Evolutionary conservation across 78 protist genomes (phyloP).

Genomic region (Monocercomonoides exilis): DNA sequence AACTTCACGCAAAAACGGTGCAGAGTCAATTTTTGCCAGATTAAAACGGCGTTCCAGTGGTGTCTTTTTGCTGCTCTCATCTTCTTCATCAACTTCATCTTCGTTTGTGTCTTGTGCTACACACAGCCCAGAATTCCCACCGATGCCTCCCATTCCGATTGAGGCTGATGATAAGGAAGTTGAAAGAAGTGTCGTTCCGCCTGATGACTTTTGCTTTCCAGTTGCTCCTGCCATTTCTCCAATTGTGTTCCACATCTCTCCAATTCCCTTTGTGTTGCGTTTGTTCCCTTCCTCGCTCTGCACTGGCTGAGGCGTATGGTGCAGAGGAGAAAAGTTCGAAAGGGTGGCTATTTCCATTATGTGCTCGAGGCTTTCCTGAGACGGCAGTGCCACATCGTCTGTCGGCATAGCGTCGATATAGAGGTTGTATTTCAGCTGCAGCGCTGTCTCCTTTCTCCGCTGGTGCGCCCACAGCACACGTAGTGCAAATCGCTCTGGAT

Average conservation of each 20-base stretch:
- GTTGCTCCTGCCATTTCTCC: no score
- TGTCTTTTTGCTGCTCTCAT: no score
- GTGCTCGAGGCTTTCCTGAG: neutral
- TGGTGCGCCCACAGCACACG: slow-evolving; percentile 43
- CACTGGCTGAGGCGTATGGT: slow-evolving; percentile 6
- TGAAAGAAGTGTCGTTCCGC: no score
- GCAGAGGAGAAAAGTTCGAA: neutral
- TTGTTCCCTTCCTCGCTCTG: neutral
- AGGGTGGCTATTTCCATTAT: neutral
- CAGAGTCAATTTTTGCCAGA: slow-evolving; percentile 9
- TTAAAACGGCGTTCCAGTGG: neutral
- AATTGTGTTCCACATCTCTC: neutral
- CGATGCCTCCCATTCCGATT: no score
- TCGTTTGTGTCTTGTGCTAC: no score
- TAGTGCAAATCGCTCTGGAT: slow-evolving; percentile 39
- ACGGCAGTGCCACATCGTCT: slow-evolving; percentile 39
- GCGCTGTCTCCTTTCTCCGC: slow-evolving; percentile 1
- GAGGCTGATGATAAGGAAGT: no score
- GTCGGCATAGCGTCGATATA: slow-evolving; percentile 62
- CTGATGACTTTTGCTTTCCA: no score
- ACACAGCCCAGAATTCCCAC: no score
- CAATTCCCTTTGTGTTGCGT: neutral
- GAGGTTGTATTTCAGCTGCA: slow-evolving; percentile 24
- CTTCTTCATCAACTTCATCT: neutral
- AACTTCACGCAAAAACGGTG: slow-evolving; percentile 33